A percentile compares a stretch with the other conserved stretches of the same genome.
Conservation (phyloP, 31 red algal species). For the Odonthalia washingtoniensis region DNA sequence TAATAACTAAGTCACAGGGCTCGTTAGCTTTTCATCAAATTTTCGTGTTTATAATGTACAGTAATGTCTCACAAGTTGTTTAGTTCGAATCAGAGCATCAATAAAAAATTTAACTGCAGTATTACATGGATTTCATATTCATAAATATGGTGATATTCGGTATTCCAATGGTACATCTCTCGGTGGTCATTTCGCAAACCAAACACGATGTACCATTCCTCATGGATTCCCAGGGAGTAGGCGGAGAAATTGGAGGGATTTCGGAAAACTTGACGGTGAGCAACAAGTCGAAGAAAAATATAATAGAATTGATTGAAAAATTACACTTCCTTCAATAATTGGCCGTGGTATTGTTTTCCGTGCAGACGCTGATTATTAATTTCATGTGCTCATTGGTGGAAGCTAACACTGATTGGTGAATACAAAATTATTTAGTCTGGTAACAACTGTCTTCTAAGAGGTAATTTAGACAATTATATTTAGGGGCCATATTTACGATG, state of each 20-base stretch:
- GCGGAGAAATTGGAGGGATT: constrained; percentile 55
- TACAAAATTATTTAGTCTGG: too few relatives aligned
- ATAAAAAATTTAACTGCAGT: constrained; percentile 26
- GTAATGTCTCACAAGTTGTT: too few relatives aligned
- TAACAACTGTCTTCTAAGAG: too few relatives aligned
- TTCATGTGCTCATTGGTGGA: too few relatives aligned
- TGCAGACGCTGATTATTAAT: too few relatives aligned
- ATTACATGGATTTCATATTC: constrained; percentile 64
- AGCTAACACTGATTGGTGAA: too few relatives aligned
- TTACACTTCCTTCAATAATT: not conserved
- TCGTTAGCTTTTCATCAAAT: too few relatives aligned
- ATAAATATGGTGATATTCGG: constrained; percentile 61
- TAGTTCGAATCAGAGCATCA: constrained; percentile 45
- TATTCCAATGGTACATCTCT: constrained; percentile 42
- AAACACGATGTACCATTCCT: not conserved
- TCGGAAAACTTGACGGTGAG: constrained; percentile 52
- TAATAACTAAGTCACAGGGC: too few relatives aligned
- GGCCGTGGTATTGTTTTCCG: not conserved
- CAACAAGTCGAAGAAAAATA: constrained; percentile 39
- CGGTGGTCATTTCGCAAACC: constrained; percentile 61
- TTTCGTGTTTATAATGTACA: too few relatives aligned
- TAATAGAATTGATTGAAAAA: not conserved
- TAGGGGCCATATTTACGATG: too few relatives aligned
- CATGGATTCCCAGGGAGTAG: constrained; percentile 47
- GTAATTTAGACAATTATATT: too few relatives aligned